These are phyloP conservation scores for Cicer bijugum DNA, from an alignment of 306 rosid genomes.

Conservation along the genomic window DNA sequence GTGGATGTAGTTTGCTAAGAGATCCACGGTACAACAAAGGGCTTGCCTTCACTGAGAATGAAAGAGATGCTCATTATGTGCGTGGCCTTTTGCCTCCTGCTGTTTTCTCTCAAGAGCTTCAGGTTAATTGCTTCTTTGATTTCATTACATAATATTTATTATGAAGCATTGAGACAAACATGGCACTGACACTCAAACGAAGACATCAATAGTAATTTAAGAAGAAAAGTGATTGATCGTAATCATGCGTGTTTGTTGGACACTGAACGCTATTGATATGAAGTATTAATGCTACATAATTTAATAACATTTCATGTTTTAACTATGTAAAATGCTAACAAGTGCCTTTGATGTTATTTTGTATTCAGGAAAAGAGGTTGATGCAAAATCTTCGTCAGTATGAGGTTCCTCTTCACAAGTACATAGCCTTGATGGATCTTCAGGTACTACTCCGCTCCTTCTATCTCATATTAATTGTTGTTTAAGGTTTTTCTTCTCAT, in stretches of 20 bases:
- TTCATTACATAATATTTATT: not conserved
- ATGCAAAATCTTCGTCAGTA: constrained; percentile 89
- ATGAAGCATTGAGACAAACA: too few species aligned
- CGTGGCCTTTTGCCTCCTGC: constrained; percentile 96
- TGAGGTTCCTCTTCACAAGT: constrained; percentile 87
- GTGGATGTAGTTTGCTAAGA: constrained; percentile 80
- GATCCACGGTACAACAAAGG: constrained; percentile 98
- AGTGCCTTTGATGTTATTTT: not conserved
- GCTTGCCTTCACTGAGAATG: constrained; percentile 78
- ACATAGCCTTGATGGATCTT: constrained; percentile 97
- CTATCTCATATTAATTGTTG: not conserved
- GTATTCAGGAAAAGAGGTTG: constrained; percentile 73
- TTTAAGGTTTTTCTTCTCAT: constrained; percentile 20
- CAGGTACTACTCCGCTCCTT: constrained; percentile 57
- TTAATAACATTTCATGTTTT: too few species aligned
- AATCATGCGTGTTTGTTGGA: too few species aligned
- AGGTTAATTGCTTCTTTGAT: constrained; percentile 53
- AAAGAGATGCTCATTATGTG: constrained; percentile 94
- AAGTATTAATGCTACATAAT: too few species aligned
- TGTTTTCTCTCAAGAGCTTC: constrained; percentile 76
- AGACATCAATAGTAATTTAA: too few species aligned
- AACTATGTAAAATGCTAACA: not conserved
- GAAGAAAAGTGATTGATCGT: too few species aligned
- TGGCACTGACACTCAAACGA: too few species aligned
- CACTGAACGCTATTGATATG: too few species aligned